Evolutionary conservation across 805 yeast genomes (phyloP).

Genomic region (Sugiyamaella americana): DNA sequence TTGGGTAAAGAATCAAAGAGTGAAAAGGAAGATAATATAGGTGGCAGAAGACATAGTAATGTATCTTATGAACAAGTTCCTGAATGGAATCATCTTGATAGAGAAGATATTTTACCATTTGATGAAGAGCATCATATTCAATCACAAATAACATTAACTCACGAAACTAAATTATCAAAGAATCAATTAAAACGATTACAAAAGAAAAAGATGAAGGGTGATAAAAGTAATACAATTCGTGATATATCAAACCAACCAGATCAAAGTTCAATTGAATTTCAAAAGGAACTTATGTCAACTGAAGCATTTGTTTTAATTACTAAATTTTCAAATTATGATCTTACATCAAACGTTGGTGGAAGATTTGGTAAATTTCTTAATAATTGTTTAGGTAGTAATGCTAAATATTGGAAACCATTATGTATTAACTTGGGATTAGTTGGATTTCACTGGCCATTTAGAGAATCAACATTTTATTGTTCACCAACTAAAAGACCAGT

Average conservation of each 20-base stretch:
- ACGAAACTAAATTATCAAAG: constrained; percentile 24
- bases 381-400: constrained; percentile 30
- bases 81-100: constrained; percentile 32
- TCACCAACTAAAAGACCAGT: constrained; percentile 37
- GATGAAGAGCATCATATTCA: constrained; percentile 10
- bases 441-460: constrained; percentile 44
- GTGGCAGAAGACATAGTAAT: background rate
- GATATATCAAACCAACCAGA: constrained; percentile 10
- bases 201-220: constrained; percentile 24
- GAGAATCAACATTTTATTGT: constrained; percentile 37
- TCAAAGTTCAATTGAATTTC: constrained; percentile 23
- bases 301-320: constrained; percentile 40
- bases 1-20: constrained; percentile 14
- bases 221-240: constrained; percentile 14
- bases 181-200: constrained; percentile 27
- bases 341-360: constrained; percentile 33
- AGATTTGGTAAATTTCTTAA: constrained; percentile 25
- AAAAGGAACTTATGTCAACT: constrained; percentile 33
- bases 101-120: constrained; percentile 19
- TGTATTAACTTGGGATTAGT: constrained; percentile 38
- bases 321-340: constrained; percentile 34
- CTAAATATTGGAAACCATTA: constrained; percentile 28
- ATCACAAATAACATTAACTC: background rate
- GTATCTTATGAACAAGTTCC: constrained; percentile 24
- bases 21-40: background rate